phyloP scores from a whole-genome alignment of 805 yeast species.

The Spathaspora gorwiae region DNA sequence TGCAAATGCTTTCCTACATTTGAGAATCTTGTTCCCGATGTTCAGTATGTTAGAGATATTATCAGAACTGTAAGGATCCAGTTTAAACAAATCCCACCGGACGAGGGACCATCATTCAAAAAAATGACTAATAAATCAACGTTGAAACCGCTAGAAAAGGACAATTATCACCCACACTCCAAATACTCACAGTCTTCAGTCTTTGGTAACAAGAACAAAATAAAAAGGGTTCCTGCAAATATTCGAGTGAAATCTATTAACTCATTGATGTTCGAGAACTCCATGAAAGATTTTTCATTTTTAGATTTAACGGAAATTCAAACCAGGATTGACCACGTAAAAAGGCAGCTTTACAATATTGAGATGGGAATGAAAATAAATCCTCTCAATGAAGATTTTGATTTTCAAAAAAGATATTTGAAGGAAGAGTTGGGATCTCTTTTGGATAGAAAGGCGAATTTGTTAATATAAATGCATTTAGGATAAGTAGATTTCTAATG shows the following conservation, averaged over 20 bases:
- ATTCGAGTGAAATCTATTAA: neutral
- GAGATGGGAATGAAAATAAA: too few relatives aligned
- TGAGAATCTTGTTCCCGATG: neutral
- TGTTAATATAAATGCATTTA: too few relatives aligned
- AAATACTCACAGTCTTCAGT: neutral
- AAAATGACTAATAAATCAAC: neutral
- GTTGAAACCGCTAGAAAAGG: neutral
- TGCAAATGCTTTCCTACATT: neutral
- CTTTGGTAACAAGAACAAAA: neutral
- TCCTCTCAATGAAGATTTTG: neutral
- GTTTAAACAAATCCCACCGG: neutral
- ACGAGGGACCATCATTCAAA: neutral
- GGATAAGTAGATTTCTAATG: too few relatives aligned
- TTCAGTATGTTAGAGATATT: neutral
- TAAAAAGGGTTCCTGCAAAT: neutral
- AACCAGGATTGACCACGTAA: too few relatives aligned
- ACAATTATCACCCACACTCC: neutral
- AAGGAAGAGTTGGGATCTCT: neutral
- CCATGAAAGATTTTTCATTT: neutral
- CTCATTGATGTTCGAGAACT: neutral
- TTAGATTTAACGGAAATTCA: too few relatives aligned
- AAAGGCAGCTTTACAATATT: too few relatives aligned
- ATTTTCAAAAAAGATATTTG: neutral
- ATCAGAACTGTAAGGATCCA: neutral
- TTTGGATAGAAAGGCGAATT: neutral